Base-by-base conservation (phyloP, 202 grass and related monocot species). In the Carex sylvatica region DNA sequence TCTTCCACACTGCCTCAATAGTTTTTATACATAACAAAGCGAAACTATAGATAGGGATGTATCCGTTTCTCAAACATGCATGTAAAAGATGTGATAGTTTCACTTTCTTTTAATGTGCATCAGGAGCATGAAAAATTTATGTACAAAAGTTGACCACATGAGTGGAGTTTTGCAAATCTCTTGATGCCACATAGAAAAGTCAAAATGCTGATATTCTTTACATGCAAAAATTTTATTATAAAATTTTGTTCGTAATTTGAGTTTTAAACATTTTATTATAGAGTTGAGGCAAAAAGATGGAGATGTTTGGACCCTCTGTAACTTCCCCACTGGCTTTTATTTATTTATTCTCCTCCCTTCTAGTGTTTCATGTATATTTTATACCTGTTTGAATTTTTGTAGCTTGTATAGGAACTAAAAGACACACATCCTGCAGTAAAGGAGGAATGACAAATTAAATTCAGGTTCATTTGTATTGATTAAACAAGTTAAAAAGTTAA, bases 401-500 rank as follows among this genome's bases (percentile, higher is more conserved):
- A 30, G 38, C 18, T 65, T 65, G 60, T 81, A 53, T 81, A 52
- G 61, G 4, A 46, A 53, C 8, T 16, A 36, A 61, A 15, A 79
- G 5, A 24, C 40, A 74, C 38, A 74, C 38, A 53, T 19, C 46
- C 42, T 76, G 72, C n/a, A n/a, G n/a, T 24, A 76, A 53, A 76
- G 23, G 12, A 9, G 20, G 49, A 19, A 26, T 13, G 24, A 68
- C 11, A 36, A 68, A 18, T 68, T 35, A 40, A 31, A 26, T 63
- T 19, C 79, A n/a, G 13, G 63, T 67, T 81, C 13, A 6, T 81
- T 81, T 81, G 19, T 81, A 66, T 30, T 30, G 42, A 22, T 47
- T 54, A 54, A 74, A 53, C 13, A 31, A 54, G 46, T 28, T 74
- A 23, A 74, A 16, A 56, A n/a, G 15, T 56, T 56, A 18, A 16